Conservation (phyloP, 768 basidiomycete genomes). For the Tricholomella constricta region DNA sequence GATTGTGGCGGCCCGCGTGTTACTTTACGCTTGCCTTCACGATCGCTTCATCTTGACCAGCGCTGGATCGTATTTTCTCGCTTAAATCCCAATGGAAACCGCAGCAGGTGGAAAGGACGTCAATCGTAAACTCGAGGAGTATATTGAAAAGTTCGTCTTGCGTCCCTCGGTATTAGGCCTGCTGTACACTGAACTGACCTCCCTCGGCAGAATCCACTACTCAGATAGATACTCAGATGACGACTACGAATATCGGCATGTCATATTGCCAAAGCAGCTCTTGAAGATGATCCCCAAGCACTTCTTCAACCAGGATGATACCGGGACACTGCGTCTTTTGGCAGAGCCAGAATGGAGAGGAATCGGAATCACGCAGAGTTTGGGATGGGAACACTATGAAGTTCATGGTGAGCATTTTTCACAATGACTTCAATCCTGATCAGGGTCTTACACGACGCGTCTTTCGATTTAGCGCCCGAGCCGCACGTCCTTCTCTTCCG, state of each 20-base stretch:
- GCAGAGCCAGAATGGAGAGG: conserved; percentile 92
- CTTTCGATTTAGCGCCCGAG: conserved; percentile 66
- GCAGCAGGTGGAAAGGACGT: conserved; percentile 36
- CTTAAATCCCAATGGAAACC: conserved; percentile 26
- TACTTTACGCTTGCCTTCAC: not conserved
- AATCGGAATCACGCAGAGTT: conserved; percentile 93
- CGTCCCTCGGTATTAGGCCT: conserved; percentile 11
- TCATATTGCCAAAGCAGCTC: conserved; percentile 93
- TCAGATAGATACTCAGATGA: conserved; percentile 94
- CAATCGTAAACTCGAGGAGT: conserved; percentile 66
- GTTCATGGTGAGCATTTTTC: conserved; percentile 70
- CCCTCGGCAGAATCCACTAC: conserved; percentile 71
- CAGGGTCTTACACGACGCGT: conserved; percentile 5
- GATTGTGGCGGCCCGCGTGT: not conserved
- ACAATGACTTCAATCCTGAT: not conserved
- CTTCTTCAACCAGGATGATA: conserved; percentile 73
- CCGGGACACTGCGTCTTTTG: conserved; percentile 79
- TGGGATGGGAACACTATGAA: conserved; percentile 98
- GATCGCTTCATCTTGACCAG: not conserved
- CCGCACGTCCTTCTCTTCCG: conserved; percentile 95
- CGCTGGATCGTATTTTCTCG: not conserved
- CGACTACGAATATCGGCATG: conserved; percentile 93
- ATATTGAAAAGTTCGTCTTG: conserved; percentile 67
- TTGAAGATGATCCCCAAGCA: conserved; percentile 91
- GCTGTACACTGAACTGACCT: conserved; percentile 22